Percentiles rank a stretch among this genome's conserved stretches.
phyloP scores from a whole-genome alignment of 2,329 filamentous ascomycete species.

The Tolypocladium paradoxum region DNA sequence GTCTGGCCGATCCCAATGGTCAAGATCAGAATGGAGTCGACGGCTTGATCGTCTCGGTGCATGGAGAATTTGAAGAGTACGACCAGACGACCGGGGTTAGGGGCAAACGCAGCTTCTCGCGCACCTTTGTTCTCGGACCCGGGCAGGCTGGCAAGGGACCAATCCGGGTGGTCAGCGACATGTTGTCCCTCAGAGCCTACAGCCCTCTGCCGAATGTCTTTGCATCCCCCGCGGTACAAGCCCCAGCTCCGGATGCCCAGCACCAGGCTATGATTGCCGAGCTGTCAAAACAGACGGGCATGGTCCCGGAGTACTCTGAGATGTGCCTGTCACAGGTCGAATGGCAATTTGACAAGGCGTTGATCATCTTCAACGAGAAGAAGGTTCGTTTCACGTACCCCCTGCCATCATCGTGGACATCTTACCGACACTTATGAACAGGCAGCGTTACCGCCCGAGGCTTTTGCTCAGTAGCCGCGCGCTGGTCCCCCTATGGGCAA shows the following conservation, averaged over 20 bases:
- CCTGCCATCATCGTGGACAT: not conserved
- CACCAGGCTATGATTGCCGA: slow-evolving; percentile 64
- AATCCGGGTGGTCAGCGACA: slow-evolving; percentile 70
- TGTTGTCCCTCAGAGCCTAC: slow-evolving; percentile 63
- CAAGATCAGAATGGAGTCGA: slow-evolving; percentile 57
- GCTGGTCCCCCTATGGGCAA: not conserved
- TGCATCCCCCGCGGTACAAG: slow-evolving; percentile 14
- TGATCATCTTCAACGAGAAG: slow-evolving; percentile 63
- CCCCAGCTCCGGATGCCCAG: slow-evolving; percentile 24
- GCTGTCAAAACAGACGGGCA: slow-evolving; percentile 65
- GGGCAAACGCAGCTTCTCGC: slow-evolving; percentile 67
- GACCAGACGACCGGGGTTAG: slow-evolving; percentile 44
- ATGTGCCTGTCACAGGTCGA: slow-evolving; percentile 70
- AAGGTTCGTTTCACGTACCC: slow-evolving; percentile 41
- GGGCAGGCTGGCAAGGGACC: slow-evolving; percentile 51
- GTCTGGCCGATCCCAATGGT: slow-evolving; percentile 58
- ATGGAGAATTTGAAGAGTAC: slow-evolving; percentile 75
- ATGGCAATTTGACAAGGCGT: slow-evolving; percentile 70
- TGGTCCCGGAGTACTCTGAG: slow-evolving; percentile 68
- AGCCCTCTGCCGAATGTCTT: slow-evolving; percentile 35
- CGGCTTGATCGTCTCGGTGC: slow-evolving; percentile 67
- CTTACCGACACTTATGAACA: slow-evolving; percentile 1
- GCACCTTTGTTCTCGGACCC: slow-evolving; percentile 69
- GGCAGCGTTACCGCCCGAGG: slow-evolving; percentile 15
- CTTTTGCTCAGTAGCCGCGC: slow-evolving; percentile 10